Evolutionary conservation across 202 grass and related monocot genomes (phyloP), one percentile per base, ranked within the genome.

Genomic region (Zoysia matrella): DNA sequence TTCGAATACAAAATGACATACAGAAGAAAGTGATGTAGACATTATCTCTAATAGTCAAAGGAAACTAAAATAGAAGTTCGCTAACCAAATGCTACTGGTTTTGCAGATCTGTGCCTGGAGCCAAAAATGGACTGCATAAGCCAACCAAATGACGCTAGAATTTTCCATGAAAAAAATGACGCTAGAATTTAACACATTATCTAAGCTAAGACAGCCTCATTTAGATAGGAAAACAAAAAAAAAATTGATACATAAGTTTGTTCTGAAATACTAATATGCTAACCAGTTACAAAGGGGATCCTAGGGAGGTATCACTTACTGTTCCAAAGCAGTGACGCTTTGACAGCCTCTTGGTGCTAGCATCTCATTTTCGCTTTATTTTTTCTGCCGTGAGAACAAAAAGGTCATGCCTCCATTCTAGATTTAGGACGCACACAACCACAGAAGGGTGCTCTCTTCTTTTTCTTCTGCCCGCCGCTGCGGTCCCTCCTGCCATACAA

Each of bases 401-500:
- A 84, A 60, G 51, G 65, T 52, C 45, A 90, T 13, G 60, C 60
- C 46, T 90, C 88, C 49, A 45, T 84, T 72, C 76, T 84, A 11
- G 84, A 66, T 67, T 87, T 89, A 16, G 77, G 67, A 16, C 77
- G 87, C 77, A 97, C 85, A 62, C 93, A 99, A 8, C 93, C 91
- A 76, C 93, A 99, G 80, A 99, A 90, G 0, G 81, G 85, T 2
- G 30, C 47, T 73, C 74, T 90, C 84, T 92, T 95, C 84, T 81
- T 91, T 5, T 81, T 81, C 47, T 90, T 76, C 49, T 68, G 69
- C 45, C 44, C 72, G 0, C 72, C 75, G 10, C 89, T 51, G 1
- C 72, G 78, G 72, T 88, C 87, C 74, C 80, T 95, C 86, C 89
- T 92, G n/a, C 97, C 93, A 57, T 99, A 91, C 51, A 99, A 78